Evolutionary conservation across 176 grass and related monocot genomes (phyloP).

Genomic region (maize (Zea mays)): DNA sequence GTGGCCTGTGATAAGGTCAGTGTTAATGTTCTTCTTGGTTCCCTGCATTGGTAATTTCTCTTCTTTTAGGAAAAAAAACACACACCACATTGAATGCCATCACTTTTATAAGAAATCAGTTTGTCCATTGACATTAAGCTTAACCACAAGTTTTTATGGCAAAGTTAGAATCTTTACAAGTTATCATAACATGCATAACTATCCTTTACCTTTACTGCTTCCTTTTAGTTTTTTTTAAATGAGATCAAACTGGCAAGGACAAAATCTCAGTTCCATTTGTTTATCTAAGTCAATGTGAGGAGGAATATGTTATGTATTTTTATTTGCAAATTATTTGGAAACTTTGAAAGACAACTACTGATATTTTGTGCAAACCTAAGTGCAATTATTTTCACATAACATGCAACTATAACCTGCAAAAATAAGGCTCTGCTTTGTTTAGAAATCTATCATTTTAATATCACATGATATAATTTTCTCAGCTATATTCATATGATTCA

Average conservation of each 20-base stretch:
- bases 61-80: not conserved
- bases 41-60: not conserved
- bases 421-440: not conserved
- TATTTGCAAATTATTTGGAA: constrained; percentile 19
- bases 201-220: not conserved
- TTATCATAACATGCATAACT: constrained; percentile 5
- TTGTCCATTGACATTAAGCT: constrained; percentile 27
- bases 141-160: not conserved
- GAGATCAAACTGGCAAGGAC: not conserved
- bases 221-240: not conserved
- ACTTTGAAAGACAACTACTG: constrained; percentile 4
- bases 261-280: constrained; percentile 7
- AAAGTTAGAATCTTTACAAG: constrained; percentile 17
- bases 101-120: constrained; percentile 12
- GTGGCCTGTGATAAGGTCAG: constrained; percentile 88
- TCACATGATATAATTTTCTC: not conserved
- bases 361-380: not conserved
- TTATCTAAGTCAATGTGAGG: constrained; percentile 4
- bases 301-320: not conserved
- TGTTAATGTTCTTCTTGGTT: constrained; percentile 33
- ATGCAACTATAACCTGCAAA: constrained; percentile 14
- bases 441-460: not conserved
- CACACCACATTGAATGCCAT: not conserved
- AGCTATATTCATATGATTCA: not conserved
- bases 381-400: constrained; percentile 12